Evolutionary conservation across 1,284 basidiomycete species (phyloP), one percentile per base, ranked within the genome.

Genomic region (Naganishia albida): DNA sequence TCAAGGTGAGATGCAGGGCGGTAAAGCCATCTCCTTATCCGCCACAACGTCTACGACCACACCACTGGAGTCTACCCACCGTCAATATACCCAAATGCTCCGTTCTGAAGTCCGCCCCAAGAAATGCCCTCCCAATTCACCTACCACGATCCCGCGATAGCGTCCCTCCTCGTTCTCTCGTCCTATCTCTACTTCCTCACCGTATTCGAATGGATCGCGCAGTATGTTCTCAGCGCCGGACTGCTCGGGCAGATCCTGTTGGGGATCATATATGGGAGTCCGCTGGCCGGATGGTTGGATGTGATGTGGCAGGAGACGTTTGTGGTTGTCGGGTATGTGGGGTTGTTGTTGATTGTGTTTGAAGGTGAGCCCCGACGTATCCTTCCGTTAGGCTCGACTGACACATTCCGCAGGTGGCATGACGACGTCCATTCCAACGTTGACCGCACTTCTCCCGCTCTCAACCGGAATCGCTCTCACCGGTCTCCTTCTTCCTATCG

Each of bases 291-390:
- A 30, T 80, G 84, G 60, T 72, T 85, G 0, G 76, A 77, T 0
- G 12, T 64, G 0, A 71, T 73, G 7, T 82, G 81, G 79, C 74
- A 83, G 67, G 70, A 77, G 10, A 77, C 82, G 0, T 78, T 84
- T 60, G 77, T 81, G 7, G 73, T 75, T 0, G 50, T 85, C 7
- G 84, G 83, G 0, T 85, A 85, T 69, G 66, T 85, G 0, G 84
- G 84, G 1, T 73, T 85, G 16, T 74, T 85, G n/a, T 72, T 84
- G 7, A 77, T 85, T 50, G 82, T 85, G 2, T 83, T 84, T 65
- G 80, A 84, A 76, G 83, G 83, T 78, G 57, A 67, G 73, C 64
- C 62, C 2, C 12, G 16, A 6, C 15, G 18, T 34, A 6, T 15
- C 6, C n/a, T 42, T 15, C 13, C 25, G 13, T n/a, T 23, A 39